Conservation (phyloP, 306 rosid genomes). For the Amphicarpaea edgeworthii region DNA sequence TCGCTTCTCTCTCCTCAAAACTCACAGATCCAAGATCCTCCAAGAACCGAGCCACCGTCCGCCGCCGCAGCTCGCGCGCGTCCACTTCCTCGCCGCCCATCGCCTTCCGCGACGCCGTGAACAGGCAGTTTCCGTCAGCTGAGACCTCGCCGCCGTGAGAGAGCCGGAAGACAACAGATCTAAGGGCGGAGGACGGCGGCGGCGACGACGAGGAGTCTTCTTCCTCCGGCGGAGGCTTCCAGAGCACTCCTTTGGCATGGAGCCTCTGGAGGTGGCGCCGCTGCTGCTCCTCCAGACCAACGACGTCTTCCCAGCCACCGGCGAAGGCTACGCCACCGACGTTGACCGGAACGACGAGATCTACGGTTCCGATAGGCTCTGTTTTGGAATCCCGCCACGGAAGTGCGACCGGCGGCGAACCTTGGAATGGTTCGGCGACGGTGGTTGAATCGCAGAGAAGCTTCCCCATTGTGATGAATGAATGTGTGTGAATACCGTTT, state of each 20-base stretch:
- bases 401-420: constrained; percentile 61
- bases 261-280: constrained; percentile 78
- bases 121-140: constrained; percentile 90
- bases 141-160: constrained; percentile 97
- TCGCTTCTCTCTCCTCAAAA: constrained; percentile 60
- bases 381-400: constrained; percentile 78
- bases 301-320: constrained; percentile 82
- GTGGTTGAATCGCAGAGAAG: constrained; percentile 83
- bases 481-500: constrained; percentile 19
- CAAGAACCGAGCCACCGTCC: constrained; percentile 79
- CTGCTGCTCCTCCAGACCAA: constrained; percentile 91
- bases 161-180: constrained; percentile 82
- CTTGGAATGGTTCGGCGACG: constrained; percentile 79
- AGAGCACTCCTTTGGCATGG: constrained; percentile 83
- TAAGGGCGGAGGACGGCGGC: constrained; percentile 41
- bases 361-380: constrained; percentile 58
- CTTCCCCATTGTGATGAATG: constrained; percentile 75
- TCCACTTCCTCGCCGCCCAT: constrained; percentile 72
- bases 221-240: constrained; percentile 73
- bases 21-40: constrained; percentile 79
- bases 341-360: constrained; percentile 63
- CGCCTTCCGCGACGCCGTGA: constrained; percentile 90
- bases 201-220: constrained; percentile 51
- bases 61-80: constrained; percentile 77
- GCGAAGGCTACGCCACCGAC: constrained; percentile 29